Percentiles rank a stretch among this genome's conserved stretches.
These are phyloP conservation scores for Fraxinus platypoda DNA, from an alignment of 305 asterid species.

Conservation along the genomic window DNA sequence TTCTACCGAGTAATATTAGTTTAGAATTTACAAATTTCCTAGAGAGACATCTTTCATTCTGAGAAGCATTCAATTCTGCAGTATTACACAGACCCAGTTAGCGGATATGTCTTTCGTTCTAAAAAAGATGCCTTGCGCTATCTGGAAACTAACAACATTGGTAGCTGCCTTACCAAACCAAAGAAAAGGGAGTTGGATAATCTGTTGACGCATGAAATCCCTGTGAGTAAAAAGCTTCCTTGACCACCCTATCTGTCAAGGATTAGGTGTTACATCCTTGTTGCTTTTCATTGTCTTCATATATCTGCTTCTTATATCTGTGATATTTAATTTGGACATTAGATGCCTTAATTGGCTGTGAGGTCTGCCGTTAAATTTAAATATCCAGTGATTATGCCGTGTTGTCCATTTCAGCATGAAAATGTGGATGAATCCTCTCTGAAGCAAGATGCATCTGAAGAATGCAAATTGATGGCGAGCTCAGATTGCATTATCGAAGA, in stretches of 20 bases:
- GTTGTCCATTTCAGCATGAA: conserved; percentile 9
- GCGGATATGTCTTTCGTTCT: conserved; percentile 18
- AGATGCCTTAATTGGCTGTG: not conserved
- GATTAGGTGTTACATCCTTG: not conserved
- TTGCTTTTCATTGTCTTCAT: conserved; percentile 11
- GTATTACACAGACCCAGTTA: conserved; percentile 32
- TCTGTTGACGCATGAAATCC: not conserved
- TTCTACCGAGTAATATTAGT: not conserved
- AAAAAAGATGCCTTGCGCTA: conserved; percentile 19
- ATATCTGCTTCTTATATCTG: not conserved
- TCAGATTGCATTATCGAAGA: conserved; percentile 5
- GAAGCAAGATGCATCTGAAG: not conserved
- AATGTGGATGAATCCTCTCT: not conserved
- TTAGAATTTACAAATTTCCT: not conserved
- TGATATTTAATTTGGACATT: conserved; percentile 6
- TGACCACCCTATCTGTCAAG: conserved; percentile 13
- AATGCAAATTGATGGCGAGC: not conserved
- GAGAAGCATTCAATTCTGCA: conserved; percentile 26
- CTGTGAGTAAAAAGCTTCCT: conserved; percentile 17
- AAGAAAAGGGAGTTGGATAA: conserved; percentile 17
- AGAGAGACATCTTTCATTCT: conserved; percentile 6
- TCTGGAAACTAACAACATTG: conserved; percentile 11
- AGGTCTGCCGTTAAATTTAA: not conserved
- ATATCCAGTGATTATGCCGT: not conserved
- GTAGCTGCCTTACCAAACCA: conserved; percentile 13